Conservation (phyloP, 305 asterid species). For the Fraxinus ornus region DNA sequence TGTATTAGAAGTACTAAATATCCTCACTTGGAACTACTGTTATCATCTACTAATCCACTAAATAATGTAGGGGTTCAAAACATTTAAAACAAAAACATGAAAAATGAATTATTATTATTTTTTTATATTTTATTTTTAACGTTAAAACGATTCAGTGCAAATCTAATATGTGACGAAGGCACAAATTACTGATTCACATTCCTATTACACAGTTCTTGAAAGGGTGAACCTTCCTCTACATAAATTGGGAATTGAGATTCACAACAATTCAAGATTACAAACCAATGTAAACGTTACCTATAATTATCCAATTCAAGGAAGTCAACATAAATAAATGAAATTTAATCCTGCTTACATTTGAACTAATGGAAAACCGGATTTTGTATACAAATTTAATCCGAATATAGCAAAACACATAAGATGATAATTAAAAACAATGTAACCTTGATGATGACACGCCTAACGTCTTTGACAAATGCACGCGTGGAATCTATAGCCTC, state of each 20-base stretch:
- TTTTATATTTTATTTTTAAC: neutral
- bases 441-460: conserved; percentile 75
- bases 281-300: neutral
- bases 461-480: conserved; percentile 64
- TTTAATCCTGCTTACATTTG: conserved; percentile 1
- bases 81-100: neutral
- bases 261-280: neutral
- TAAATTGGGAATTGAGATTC: neutral
- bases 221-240: neutral
- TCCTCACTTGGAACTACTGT: neutral
- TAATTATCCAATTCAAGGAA: neutral
- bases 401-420: neutral
- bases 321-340: neutral
- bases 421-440: neutral
- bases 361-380: neutral
- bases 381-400: neutral
- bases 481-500: conserved; percentile 63
- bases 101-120: neutral
- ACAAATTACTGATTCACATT: neutral
- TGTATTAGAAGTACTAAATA: neutral
- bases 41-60: neutral
- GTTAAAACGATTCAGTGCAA: neutral
- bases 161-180: neutral
- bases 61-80: neutral
- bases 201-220: neutral